Percentiles rank a stretch among this genome's conserved stretches.
phyloP scores from a whole-genome alignment of 1,284 basidiomycete species.

The Leccinum laetum region DNA sequence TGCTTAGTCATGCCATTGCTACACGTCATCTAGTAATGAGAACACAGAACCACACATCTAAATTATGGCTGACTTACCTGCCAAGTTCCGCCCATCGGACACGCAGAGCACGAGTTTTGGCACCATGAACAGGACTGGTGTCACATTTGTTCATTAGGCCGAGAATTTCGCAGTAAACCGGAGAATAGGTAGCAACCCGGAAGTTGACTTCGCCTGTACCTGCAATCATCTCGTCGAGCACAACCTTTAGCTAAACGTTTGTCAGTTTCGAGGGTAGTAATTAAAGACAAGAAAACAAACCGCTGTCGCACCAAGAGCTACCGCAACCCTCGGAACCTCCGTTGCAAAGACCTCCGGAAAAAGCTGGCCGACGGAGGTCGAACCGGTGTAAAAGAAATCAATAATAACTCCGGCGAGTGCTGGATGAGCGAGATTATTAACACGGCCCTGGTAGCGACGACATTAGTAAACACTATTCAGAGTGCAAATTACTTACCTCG shows the following conservation, averaged over 20 bases:
- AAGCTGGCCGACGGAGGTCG: background rate
- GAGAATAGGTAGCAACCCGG: background rate
- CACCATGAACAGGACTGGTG: background rate
- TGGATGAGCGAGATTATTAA: background rate
- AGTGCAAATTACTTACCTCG: background rate
- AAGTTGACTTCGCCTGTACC: slow-evolving; percentile 1
- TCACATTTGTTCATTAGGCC: slow-evolving; percentile 4
- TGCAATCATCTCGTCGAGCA: background rate
- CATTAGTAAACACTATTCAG: background rate
- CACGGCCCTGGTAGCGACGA: background rate
- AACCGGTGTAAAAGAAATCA: background rate
- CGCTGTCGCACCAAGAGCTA: background rate
- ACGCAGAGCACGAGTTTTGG: background rate
- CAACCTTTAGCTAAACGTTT: background rate
- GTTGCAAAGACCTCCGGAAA: background rate
- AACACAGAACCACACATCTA: background rate
- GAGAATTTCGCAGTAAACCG: background rate
- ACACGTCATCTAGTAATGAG: too few species aligned
- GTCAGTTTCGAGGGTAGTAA: background rate
- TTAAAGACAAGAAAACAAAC: background rate
- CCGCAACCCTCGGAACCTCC: background rate
- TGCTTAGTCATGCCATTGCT: background rate
- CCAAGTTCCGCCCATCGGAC: background rate
- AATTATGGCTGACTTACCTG: background rate
- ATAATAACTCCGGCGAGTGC: background rate